Base-by-base conservation (phyloP, 2,329 filamentous ascomycete species). In the Hypomyces perniciosus region DNA sequence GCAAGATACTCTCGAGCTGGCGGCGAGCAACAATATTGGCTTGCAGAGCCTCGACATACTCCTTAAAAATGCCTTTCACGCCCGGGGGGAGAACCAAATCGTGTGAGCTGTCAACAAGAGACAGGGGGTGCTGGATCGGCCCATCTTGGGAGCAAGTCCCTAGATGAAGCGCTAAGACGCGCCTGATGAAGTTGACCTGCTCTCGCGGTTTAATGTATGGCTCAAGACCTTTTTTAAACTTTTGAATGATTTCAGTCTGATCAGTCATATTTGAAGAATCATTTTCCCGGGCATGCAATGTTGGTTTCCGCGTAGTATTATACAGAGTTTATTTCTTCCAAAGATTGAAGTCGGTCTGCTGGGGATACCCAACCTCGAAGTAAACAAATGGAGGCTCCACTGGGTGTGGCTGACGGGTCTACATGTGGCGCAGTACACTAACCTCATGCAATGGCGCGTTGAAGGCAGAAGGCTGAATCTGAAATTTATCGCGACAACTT, bases 181-280 rank as follows among this genome's bases (percentile, higher is more conserved):
- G 77, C 54, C 79, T 73, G 50, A 85, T 78, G 43, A 77, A 76
- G 34, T 74, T 69, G 44, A 75, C 72, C 57, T 85, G 78, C 51
- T 83, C 79, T 28, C 80, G 74, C 29, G 77, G 73, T 46, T 78
- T 79, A 50, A 84, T 69, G 54, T 74, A 81, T 4, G 77, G 75
- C 33, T 71, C 67, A 26, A 85, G 69, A 13, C 65, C 67, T 38
- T 67, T 64, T 49, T 74, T 70, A 33, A 78, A 63, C 33, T 65
- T 65, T 44, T 68, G 60, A 50, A 62, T 46, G 8, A 54, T 55
- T 34, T 74, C 68, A 20, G 67, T 52, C 30, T 68, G 48, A 55
- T 62, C 56, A 20, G 57, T 37, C 68, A 71, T 70, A 44, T 37
- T 59, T 35, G 26, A 26, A 31, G 13, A 20, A 37, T 38, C 40